A percentile compares a stretch with the other conserved stretches of the same genome.
These are phyloP conservation scores for Planoprotostelium fungivorum DNA, from an alignment of 78 protist genomes.

Conservation along the genomic window DNA sequence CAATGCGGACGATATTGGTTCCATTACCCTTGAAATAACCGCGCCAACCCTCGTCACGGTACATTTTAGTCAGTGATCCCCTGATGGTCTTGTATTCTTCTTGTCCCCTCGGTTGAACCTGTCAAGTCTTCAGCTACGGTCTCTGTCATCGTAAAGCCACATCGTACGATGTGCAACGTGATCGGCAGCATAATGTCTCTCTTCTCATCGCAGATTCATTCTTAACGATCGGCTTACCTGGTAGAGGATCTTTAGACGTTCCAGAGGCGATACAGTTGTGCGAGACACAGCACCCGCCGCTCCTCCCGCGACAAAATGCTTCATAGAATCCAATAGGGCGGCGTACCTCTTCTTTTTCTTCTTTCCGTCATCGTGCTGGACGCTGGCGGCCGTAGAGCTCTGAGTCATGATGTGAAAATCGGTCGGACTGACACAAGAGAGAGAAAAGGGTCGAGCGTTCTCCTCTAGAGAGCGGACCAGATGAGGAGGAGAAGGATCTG, in stretches of 20 bases:
- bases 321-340: constrained; percentile 9
- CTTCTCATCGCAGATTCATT: no score
- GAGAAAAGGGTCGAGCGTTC: no score
- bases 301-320: constrained; percentile 76
- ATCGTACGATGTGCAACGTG: no score
- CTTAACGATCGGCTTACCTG: no score
- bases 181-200: no score
- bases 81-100: constrained; percentile 18
- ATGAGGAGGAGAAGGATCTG: no score
- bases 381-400: background rate
- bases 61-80: constrained; percentile 29
- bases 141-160: no score
- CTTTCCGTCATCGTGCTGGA: background rate
- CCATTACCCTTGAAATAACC: constrained; percentile 82
- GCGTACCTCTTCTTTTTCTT: no score
- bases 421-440: no score
- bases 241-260: constrained; percentile 79
- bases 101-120: background rate
- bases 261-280: constrained; percentile 82
- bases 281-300: constrained; percentile 89
- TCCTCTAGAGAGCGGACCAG: no score
- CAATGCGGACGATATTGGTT: constrained; percentile 65
- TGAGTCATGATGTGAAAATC: background rate
- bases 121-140: background rate
- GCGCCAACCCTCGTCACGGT: constrained; percentile 20